Evolutionary conservation across 768 basidiomycete genomes (phyloP).

Genomic region (Collybia sordida): DNA sequence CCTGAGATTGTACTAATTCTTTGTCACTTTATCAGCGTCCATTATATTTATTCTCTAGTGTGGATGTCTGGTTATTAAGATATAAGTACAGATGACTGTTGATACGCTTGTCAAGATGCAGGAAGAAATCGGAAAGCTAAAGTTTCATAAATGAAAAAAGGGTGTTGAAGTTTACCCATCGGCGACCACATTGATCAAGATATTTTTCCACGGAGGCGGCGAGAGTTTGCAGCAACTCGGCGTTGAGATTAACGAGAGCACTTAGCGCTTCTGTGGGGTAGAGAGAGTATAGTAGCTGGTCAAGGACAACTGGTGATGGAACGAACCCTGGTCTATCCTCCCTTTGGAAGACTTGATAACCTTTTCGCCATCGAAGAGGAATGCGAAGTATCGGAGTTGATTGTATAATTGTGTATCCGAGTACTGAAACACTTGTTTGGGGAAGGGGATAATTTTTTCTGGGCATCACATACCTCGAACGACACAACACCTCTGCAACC

Average conservation of each 20-base stretch:
- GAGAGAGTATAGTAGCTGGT: not conserved
- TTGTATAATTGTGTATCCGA: slow-evolving; percentile 74
- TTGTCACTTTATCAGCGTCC: too few species aligned
- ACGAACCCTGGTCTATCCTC: slow-evolving; percentile 38
- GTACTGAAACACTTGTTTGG: slow-evolving; percentile 7
- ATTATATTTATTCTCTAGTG: too few species aligned
- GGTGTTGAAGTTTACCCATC: slow-evolving; percentile 81
- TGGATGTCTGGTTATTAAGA: too few species aligned
- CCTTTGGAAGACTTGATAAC: slow-evolving; percentile 53
- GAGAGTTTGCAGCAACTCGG: slow-evolving; percentile 50
- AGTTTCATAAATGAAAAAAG: slow-evolving; percentile 85
- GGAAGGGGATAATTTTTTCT: too few species aligned
- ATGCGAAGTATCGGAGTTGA: slow-evolving; percentile 82
- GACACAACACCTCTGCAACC: slow-evolving; percentile 70
- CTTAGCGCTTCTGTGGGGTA: slow-evolving; percentile 50
- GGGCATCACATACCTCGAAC: slow-evolving; percentile 61
- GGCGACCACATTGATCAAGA: slow-evolving; percentile 82
- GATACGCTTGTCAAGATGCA: too few species aligned
- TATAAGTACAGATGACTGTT: too few species aligned
- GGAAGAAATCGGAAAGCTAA: slow-evolving; percentile 18
- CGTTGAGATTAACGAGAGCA: slow-evolving; percentile 50
- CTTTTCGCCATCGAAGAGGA: slow-evolving; percentile 74
- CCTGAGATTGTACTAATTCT: slow-evolving; percentile 21
- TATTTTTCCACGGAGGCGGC: slow-evolving; percentile 67
- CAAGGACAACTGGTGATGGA: not conserved